Evolutionary conservation across 495 filamentous ascomycete genomes (phyloP).

Genomic region (Evernia prunastri): DNA sequence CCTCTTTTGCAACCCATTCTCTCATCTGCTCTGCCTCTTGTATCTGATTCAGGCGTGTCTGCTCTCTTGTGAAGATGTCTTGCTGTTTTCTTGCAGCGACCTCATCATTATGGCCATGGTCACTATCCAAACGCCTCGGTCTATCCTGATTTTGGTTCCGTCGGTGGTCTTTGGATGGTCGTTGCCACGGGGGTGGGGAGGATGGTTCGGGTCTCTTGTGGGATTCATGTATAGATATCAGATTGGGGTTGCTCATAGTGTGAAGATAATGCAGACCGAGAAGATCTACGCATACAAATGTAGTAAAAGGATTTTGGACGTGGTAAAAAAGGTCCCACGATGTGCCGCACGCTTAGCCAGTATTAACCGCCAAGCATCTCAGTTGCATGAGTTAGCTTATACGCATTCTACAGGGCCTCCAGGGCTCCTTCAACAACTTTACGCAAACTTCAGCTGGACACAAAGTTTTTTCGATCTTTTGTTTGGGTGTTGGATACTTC

Average conservation of each 20-base stretch:
- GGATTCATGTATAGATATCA: slow-evolving; percentile 8
- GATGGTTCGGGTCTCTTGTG: slow-evolving; percentile 16
- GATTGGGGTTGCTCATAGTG: not conserved
- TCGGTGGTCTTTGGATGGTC: slow-evolving; percentile 18
- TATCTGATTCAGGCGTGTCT: slow-evolving; percentile 51
- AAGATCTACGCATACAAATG: not conserved
- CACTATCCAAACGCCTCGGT: slow-evolving; percentile 8
- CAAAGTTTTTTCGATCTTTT: not conserved
- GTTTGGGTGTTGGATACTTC: not conserved
- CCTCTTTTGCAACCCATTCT: slow-evolving; percentile 88
- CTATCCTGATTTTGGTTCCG: slow-evolving; percentile 15
- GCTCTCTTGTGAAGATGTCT: slow-evolving; percentile 36
- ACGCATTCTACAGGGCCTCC: not conserved
- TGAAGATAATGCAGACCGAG: not conserved
- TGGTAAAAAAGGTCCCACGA: not conserved
- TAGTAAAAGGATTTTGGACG: not conserved
- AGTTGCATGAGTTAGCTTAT: not conserved
- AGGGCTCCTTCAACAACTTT: too few relatives aligned
- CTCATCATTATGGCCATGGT: slow-evolving; percentile 6
- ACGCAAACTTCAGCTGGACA: not conserved
- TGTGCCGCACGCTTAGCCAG: not conserved
- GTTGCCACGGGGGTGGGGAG: slow-evolving; percentile 15
- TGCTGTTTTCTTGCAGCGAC: slow-evolving; percentile 17
- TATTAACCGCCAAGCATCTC: not conserved
- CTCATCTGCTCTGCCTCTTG: slow-evolving; percentile 72